Evolutionary conservation across 139 green algal genomes (phyloP).

Genomic region (Volvox africanus): DNA sequence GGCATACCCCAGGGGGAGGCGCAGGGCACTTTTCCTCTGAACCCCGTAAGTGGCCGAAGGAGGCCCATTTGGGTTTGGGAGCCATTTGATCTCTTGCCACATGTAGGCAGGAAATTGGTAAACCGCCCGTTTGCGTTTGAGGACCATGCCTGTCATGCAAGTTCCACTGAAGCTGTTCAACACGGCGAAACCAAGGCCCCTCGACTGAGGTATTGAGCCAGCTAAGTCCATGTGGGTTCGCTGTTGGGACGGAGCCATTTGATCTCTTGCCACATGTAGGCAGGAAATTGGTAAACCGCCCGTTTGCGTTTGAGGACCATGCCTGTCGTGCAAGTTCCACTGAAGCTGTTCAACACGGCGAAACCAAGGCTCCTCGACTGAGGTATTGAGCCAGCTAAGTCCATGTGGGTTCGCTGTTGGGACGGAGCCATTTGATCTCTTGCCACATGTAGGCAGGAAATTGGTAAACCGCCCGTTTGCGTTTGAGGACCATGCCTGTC

Average conservation of each 20-base stretch:
- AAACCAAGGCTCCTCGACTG: too few species aligned
- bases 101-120: conserved; percentile 80
- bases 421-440: conserved; percentile 81
- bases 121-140: conserved; percentile 46
- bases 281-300: conserved; percentile 82
- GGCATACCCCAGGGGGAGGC: too few species aligned
- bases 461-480: conserved; percentile 77
- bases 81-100: conserved; percentile 83
- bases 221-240: not conserved
- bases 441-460: conserved; percentile 76
- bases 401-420: conserved; percentile 56
- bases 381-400: not conserved
- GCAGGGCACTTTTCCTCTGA: too few species aligned
- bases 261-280: conserved; percentile 72
- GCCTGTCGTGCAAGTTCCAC: too few species aligned
- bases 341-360: too few species aligned
- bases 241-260: conserved; percentile 80
- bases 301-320: not conserved
- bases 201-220: too few species aligned
- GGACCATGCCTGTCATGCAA: not conserved
- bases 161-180: not conserved
- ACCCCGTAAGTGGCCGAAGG: too few species aligned
- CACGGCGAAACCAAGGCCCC: not conserved
- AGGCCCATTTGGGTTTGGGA: conserved; percentile 13
- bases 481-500: not conserved